Evolutionary conservation across 371 early-diverging fungal species (phyloP), one percentile per base, ranked within the genome.

Genomic region (Umbelopsis sp.): DNA sequence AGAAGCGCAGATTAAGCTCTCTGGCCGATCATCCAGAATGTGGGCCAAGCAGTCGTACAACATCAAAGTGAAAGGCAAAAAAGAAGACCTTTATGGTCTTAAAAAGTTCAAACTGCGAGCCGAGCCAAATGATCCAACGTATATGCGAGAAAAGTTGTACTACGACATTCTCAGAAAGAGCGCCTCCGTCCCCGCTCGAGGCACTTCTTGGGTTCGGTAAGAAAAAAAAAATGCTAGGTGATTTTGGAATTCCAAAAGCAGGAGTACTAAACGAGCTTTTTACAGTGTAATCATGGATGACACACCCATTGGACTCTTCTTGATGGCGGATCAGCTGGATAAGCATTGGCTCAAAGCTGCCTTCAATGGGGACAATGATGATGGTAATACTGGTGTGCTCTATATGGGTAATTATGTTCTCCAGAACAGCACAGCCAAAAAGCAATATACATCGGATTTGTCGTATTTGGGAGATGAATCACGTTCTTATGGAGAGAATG

Each of bases 291-390:
- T 73, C 25, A 63, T 80, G 9, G 78, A 80, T 37, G 50, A 76
- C 45, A 65, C 67, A 53, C 68, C 76, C 14, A 52, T 76, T 35
- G 80, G 80, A 5, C 25, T 80, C 7, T 78, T 69, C 46, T 38
- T 74, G 6, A 41, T 80, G n/a, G 67, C 65, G 18, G 80, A 80
- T 65, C 76, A 76, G 46, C 75, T 76, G 18, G 76, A 77, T 18
- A 65, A 72, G 12, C 67, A 63, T 1, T 80, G 78, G 78, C 68
- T 80, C 14, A 65, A 57, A n/a, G 74, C 69, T 50, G 75, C 74
- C 22, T 80, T 73, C 44, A 63, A 65, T 29, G 68, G 52, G 11
- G 69, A 69, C 4, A 25, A 57, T 8, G 45, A 46, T 18, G n/a
- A 41, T 0, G 71, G 70, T 45, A 41, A 63, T 7, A 63, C 69